Evolutionary conservation across 1,139 yeast species (phyloP), one percentile per base, ranked within the genome.

Genomic region (Pichia inconspicua): DNA sequence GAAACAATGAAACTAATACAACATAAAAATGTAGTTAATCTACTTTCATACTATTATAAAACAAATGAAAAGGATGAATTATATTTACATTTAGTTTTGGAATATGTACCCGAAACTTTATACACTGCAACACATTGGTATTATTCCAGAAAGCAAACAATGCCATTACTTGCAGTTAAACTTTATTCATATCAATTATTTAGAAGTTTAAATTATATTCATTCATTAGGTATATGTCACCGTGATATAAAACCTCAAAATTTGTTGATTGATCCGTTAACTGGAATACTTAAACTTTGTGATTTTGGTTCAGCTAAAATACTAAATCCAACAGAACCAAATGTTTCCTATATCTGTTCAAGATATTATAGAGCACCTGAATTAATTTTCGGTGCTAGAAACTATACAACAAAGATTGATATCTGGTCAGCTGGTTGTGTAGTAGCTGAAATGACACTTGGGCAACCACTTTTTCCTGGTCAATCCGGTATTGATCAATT

Each of bases 251-350:
- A 92, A 66, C 98, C 98, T 3, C 97, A 94, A 63, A 92, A 92
- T 67, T 74, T 92, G 53, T 73, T 92, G 60, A 84, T 92, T 54
- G 92, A 92, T 66, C 96, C 97, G 27, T 75, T 78, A 43, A 75
- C 83, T 10, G 95, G 95, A 14, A 78, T 84, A 49, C 75, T 94
- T 57, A 92, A 92, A 68, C 77, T 92, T 45, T 92, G 98, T 68
- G 98, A 92, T 69, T 92, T 92, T 66, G 98, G 98, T n/a, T 82
- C 94, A n/a, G 98, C 98, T 31, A 92, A 92, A 66, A 84, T 86
- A 50, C 75, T 92, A 53, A 86, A 84, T 45, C 94, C 96, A 8
- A 75, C 77, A 15, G 98, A 92, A 66, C 96, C 96, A 41, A 90
- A 90, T 64, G 98, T 92, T 32, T 84, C 96, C 12, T 92, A 92